Conservation (phyloP, 164 flowering plant species). For the Magnolia kwangsiensis region DNA sequence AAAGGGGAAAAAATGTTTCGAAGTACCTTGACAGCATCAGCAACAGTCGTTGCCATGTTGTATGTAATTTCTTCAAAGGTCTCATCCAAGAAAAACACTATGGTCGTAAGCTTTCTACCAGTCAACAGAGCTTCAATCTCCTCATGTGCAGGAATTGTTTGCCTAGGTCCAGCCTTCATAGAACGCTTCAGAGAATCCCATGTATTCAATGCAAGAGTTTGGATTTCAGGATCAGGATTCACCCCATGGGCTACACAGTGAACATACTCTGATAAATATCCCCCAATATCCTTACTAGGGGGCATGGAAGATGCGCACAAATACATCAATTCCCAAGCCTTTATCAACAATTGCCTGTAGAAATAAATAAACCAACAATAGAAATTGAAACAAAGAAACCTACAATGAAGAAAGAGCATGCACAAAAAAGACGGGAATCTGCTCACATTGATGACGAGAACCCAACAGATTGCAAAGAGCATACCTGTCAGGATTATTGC, state of each 20-base stretch:
- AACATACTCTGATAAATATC: conserved; percentile 82
- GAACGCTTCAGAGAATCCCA: conserved; percentile 83
- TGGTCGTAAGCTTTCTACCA: conserved; percentile 61
- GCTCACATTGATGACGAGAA: no score
- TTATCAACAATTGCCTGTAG: conserved; percentile 70
- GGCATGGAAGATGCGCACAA: conserved; percentile 96
- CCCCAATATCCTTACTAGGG: conserved; percentile 95
- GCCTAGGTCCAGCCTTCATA: conserved; percentile 94
- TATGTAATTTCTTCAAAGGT: conserved; percentile 97
- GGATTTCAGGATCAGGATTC: conserved; percentile 55
- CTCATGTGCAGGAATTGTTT: conserved; percentile 80
- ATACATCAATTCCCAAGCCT: conserved; percentile 95
- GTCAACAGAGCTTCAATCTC: conserved; percentile 81
- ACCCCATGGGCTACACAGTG: conserved; percentile 65
- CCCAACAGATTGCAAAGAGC: neutral
- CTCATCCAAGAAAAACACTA: conserved; percentile 97
- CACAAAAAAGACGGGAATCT: no score
- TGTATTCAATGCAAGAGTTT: conserved; percentile 69
- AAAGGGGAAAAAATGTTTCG: neutral
- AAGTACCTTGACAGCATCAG: conserved; percentile 92
- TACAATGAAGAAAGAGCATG: neutral
- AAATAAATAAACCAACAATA: conserved; percentile 6
- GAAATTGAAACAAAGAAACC: neutral
- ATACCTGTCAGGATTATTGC: conserved; percentile 85
- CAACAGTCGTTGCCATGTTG: conserved; percentile 93